Conservation (phyloP, 1,284 basidiomycete species). For the Hortiboletus rubellus region DNA sequence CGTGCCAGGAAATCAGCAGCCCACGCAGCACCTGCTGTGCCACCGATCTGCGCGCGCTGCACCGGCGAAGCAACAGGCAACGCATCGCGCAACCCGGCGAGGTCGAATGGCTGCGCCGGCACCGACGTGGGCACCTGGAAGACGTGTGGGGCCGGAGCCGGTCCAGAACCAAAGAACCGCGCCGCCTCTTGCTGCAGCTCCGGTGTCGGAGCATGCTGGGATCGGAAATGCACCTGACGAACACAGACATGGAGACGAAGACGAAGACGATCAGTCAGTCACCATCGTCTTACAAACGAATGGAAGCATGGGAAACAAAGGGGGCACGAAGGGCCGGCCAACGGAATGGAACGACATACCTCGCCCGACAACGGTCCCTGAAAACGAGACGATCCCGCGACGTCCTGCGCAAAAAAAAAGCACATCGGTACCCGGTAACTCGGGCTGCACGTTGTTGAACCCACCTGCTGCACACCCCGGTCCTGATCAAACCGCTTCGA, state of each 20-base stretch:
- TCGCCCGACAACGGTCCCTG: slow-evolving; percentile 17
- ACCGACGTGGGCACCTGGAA: slow-evolving; percentile 31
- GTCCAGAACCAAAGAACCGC: slow-evolving; percentile 57
- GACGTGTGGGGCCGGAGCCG: slow-evolving; percentile 24
- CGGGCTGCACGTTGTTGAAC: slow-evolving; percentile 12
- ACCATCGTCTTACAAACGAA: background rate
- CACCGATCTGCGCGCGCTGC: slow-evolving; percentile 32
- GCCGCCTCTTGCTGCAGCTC: slow-evolving; percentile 62
- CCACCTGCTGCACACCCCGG: slow-evolving; percentile 74
- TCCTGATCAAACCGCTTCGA: slow-evolving; percentile 77
- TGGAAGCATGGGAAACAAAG: slow-evolving; percentile 5
- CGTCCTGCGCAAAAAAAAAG: slow-evolving; percentile 12
- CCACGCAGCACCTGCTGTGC: slow-evolving; percentile 20
- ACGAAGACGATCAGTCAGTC: background rate
- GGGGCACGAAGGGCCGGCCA: slow-evolving; percentile 12
- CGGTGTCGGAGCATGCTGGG: slow-evolving; percentile 45
- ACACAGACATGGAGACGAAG: background rate
- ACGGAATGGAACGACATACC: slow-evolving; percentile 17
- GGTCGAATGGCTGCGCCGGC: slow-evolving; percentile 42
- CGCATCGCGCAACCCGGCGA: slow-evolving; percentile 55
- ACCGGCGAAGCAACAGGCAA: slow-evolving; percentile 41
- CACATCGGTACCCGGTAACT: slow-evolving; percentile 1
- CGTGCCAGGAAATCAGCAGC: slow-evolving; percentile 54
- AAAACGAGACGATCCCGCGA: slow-evolving; percentile 22
- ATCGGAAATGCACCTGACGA: slow-evolving; percentile 51